Evolutionary conservation across 306 rosid species (phyloP), one percentile per base, ranked within the genome.

Genomic region (Malus sieversii): DNA sequence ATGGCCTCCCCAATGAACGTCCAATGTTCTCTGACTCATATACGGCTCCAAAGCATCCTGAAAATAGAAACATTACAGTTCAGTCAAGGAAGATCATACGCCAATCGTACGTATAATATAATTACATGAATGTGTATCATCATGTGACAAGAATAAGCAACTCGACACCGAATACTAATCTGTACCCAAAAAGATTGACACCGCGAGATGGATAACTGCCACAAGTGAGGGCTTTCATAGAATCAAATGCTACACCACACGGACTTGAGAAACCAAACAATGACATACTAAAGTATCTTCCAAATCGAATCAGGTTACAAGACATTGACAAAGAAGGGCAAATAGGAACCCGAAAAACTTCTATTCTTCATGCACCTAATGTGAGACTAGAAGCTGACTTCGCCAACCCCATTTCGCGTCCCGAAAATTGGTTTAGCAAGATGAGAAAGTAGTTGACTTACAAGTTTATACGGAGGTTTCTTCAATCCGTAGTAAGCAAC

Each of bases 401-500:
- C 0, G 30, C 35, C 66, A 27, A 25, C 20, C 20, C 0, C 4
- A 23, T 27, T 61, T 61, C 20, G 27, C 11, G 66, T 27, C 66
- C 27, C 15, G 4, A 23, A 59, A 59, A 59, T 59, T 58, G 38
- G 66, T 27, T 5, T 61, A 13, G 33, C 64, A 12, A 27, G 4
- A 5, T 6, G 64, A 76, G 84, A 48, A 38, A 38, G 69, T 55
- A 70, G 71, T 58, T 74, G 30, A 84, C 97, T 90, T 78, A 95
- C 97, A 79, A 86, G 91, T 79, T 86, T 87, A 81, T 86, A 95
- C 38, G 97, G 97, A 18, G 97, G 99, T 30, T 89, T 85, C 91
- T 81, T 92, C 88, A 92, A 83, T 83, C 97, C 93, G 80, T 92
- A 86, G 85, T 87, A 92, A 78, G 90, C 86, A 52, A 74, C 76